phyloP scores from a whole-genome alignment of 176 grass and related monocot genomes.

The Urochloa ruziziensis region DNA sequence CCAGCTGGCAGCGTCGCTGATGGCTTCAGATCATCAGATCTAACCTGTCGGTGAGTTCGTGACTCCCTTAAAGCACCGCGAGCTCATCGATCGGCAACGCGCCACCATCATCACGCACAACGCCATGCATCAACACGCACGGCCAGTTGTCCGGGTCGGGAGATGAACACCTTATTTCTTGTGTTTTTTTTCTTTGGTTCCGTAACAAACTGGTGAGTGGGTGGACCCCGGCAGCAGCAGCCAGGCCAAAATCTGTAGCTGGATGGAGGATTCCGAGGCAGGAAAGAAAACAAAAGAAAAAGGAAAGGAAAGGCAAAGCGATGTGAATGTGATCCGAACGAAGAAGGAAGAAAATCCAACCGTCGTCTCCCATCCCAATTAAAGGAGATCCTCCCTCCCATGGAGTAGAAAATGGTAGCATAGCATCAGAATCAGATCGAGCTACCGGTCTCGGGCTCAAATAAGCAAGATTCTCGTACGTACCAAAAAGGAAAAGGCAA shows the following conservation, averaged over 20 bases:
- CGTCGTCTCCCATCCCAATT: constrained; percentile 21
- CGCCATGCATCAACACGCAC: background rate
- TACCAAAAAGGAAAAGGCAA: background rate
- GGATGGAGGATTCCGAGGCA: constrained; percentile 34
- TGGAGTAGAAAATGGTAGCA: too few species aligned
- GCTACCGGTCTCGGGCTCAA: too few species aligned
- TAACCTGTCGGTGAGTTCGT: background rate
- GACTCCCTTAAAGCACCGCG: background rate
- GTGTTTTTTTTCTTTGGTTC: background rate
- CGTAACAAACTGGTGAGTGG: background rate
- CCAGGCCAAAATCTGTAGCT: background rate
- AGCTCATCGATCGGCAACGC: background rate
- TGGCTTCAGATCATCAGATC: too few species aligned
- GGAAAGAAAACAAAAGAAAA: background rate
- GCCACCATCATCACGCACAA: background rate
- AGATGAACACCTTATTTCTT: too few species aligned
- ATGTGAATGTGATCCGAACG: background rate
- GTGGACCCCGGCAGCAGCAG: background rate
- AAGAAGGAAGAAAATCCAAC: background rate
- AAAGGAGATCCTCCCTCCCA: constrained; percentile 26
- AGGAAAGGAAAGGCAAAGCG: constrained; percentile 2
- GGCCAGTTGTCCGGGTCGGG: background rate
- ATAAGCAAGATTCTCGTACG: constrained; percentile 13
- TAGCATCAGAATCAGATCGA: background rate
- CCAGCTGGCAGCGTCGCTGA: too few species aligned